Conservation (phyloP, 192 early-diverging fungal genomes). For the Mortierella antarctica region DNA sequence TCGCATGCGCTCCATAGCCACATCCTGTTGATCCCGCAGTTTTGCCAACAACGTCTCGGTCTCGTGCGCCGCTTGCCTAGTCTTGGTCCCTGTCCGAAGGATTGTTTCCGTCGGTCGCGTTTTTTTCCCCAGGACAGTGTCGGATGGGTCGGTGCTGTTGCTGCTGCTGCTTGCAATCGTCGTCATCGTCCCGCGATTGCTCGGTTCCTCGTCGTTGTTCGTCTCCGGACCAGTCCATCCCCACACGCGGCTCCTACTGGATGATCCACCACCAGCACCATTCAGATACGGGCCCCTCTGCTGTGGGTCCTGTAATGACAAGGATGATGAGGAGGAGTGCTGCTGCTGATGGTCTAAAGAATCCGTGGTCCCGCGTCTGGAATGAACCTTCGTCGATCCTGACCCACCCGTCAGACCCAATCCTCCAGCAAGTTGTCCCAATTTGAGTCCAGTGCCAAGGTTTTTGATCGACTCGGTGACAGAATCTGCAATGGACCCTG, state of each 20-base stretch:
- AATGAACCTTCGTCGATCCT: neutral
- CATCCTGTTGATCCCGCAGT: slow-evolving; percentile 30
- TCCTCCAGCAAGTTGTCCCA: slow-evolving; percentile 31
- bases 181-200: neutral
- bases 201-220: neutral
- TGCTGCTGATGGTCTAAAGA: neutral
- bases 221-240: slow-evolving; percentile 26
- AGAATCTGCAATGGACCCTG: slow-evolving; percentile 35
- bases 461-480: slow-evolving; percentile 48
- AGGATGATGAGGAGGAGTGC: neutral
- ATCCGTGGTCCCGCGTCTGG: slow-evolving; percentile 13
- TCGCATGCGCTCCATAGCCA: slow-evolving; percentile 8
- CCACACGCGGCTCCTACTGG: slow-evolving; percentile 31
- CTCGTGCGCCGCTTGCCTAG: slow-evolving; percentile 44
- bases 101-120: neutral
- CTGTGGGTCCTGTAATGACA: neutral
- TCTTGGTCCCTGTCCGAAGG: slow-evolving; percentile 11
- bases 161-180: neutral
- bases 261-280: neutral
- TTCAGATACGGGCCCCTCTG: slow-evolving; percentile 4
- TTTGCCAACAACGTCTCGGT: slow-evolving; percentile 31
- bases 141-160: neutral
- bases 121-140: neutral
- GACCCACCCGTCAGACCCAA: slow-evolving; percentile 23
- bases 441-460: slow-evolving; percentile 21